Base-by-base conservation (phyloP, 805 yeast genomes). In the Yarrowia porcina region DNA sequence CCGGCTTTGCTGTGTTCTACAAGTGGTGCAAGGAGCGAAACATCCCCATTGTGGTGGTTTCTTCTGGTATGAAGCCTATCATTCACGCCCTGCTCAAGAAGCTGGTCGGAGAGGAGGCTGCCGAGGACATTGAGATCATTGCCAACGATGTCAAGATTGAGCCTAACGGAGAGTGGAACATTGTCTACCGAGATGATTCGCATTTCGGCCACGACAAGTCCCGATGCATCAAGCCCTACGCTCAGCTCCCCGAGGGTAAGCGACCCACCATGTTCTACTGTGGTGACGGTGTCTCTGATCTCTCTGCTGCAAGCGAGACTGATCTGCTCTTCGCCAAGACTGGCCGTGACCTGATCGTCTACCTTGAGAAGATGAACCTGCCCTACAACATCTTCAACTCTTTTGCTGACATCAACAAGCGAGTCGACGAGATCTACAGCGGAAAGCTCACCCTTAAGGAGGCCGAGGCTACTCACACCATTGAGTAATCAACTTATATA, bases 201-300 rank as follows among this genome's bases (percentile, higher is more conserved):
- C 80, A 85, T 13, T 92, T 90, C 74, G 99, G 99, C 57, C 99
- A 94, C 74, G 97, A 94, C 76, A 94, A 94, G 77, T 86, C 97
- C 30, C 80, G 83, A 63, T 87, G 94, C 28, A 93, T 94, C 69
- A 80, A 82, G 63, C 73, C 79, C 64, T 71, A 77, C 70, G 76
- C 76, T 21, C 63, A 67, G 57, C 68, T 71, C 36, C 70, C 74
- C 9, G 72, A 73, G 20, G 73, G 69, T 8, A 70, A 74, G 20
- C 80, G 83, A 54, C 96, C 96, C 15, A 77, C 79, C 39, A 80
- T 90, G 69, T 90, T 93, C 73, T 94, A 94, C 79, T 89, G 96
- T 71, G 99, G 99, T 64, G 99, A 94, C 74, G 99, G 99, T 67
- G 97, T 94, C 32, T 87, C 96, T 49, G 99, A 94, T 74, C 79